Conservation (phyloP, 2,329 filamentous ascomycete species). For the Cladosporium sphaerospermum region DNA sequence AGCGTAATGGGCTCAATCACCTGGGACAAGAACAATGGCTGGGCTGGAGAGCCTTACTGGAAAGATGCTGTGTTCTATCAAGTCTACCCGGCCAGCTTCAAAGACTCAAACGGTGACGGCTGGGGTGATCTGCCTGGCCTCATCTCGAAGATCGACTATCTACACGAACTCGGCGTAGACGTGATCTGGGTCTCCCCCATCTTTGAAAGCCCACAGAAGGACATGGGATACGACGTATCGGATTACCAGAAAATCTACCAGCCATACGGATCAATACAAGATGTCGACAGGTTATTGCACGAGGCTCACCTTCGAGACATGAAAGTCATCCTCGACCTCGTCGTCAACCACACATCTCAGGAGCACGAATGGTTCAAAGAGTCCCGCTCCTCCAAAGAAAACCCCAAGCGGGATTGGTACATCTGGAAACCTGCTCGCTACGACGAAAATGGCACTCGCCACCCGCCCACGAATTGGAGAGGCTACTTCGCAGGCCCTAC, state of each 20-base stretch:
- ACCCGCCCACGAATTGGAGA: conserved; percentile 72
- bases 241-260: conserved; percentile 60
- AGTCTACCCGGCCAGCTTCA: conserved; percentile 38
- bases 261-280: conserved; percentile 58
- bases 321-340: conserved; percentile 65
- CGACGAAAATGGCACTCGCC: conserved; percentile 49
- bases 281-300: conserved; percentile 55
- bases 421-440: conserved; percentile 27
- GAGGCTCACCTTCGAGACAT: conserved; percentile 57
- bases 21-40: conserved; percentile 6
- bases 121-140: conserved; percentile 57
- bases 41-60: conserved; percentile 38
- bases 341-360: conserved; percentile 69
- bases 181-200: conserved; percentile 61
- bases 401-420: conserved; percentile 57
- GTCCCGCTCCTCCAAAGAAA: conserved; percentile 55
- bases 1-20: conserved; percentile 1
- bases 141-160: conserved; percentile 54
- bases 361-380: conserved; percentile 65
- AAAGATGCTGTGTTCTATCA: conserved; percentile 42
- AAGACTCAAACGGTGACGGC: conserved; percentile 50
- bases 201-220: conserved; percentile 56
- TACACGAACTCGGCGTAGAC: conserved; percentile 53
- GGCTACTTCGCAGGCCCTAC: conserved; percentile 51
- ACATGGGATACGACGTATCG: conserved; percentile 63